Evolutionary conservation across 2,329 filamentous ascomycete species (phyloP).

Genomic region (Trichophyton simii): DNA sequence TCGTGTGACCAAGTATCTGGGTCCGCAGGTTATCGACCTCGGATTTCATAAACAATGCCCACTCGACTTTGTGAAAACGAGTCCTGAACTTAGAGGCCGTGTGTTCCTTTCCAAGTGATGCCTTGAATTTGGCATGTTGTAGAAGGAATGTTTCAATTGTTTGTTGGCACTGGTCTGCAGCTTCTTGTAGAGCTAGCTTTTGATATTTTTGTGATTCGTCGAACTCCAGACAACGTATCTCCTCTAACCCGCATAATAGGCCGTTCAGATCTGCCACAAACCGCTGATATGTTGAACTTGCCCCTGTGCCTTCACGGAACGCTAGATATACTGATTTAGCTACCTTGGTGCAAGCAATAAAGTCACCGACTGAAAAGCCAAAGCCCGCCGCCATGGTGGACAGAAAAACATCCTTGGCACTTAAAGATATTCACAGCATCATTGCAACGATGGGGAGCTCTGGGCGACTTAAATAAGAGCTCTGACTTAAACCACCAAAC

Average conservation of each 20-base stretch:
- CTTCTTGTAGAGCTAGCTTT: neutral
- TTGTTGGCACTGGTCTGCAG: constrained; percentile 1
- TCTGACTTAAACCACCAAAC: neutral
- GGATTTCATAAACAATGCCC: constrained; percentile 8
- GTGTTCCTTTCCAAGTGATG: neutral
- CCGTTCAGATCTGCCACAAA: constrained; percentile 2
- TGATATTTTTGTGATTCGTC: neutral
- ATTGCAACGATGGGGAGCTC: neutral
- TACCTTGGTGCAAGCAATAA: constrained; percentile 8
- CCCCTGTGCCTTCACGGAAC: neutral
- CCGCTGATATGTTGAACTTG: constrained; percentile 1
- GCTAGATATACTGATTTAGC: constrained; percentile 6
- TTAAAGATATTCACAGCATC: neutral
- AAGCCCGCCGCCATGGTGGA: constrained; percentile 7
- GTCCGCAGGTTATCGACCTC: constrained; percentile 4
- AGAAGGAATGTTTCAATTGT: neutral
- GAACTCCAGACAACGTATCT: constrained; percentile 1
- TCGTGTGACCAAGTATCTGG: constrained; percentile 6
- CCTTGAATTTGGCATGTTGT: constrained; percentile 3
- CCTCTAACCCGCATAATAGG: neutral
- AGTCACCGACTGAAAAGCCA: constrained; percentile 9
- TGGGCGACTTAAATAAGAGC: neutral
- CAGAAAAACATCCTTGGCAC: neutral
- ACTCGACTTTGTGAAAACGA: constrained; percentile 8
- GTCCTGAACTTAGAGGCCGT: neutral